Percentiles rank a stretch among this genome's conserved stretches.
Conservation (phyloP, 495 filamentous ascomycete genomes). For the Aspergillus saccharolyticus region DNA sequence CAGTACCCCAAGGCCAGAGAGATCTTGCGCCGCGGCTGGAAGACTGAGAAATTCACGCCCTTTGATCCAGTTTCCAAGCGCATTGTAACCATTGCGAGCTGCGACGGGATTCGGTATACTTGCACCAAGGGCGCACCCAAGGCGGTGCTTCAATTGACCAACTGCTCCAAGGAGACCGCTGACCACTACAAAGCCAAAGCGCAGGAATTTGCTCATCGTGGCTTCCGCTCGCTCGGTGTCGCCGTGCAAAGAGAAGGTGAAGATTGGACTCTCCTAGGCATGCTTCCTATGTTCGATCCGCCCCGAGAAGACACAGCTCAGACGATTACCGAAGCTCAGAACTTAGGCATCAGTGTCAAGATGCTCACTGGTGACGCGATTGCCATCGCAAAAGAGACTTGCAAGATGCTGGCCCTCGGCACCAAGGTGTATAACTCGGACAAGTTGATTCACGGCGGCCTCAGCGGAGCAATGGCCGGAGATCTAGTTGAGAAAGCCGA, state of each 20-base stretch:
- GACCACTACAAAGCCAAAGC: conserved; percentile 60
- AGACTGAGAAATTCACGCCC: conserved; percentile 63
- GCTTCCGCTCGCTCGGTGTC: conserved; percentile 71
- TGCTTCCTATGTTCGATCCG: conserved; percentile 73
- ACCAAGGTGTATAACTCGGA: conserved; percentile 73
- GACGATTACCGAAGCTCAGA: conserved; percentile 67
- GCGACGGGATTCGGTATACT: conserved; percentile 58
- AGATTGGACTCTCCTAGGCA: conserved; percentile 61
- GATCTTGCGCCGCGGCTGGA: conserved; percentile 61
- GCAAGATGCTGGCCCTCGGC: conserved; percentile 70
- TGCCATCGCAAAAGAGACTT: conserved; percentile 72
- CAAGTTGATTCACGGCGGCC: conserved; percentile 63
- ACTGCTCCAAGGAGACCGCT: conserved; percentile 55
- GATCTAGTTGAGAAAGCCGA: conserved; percentile 70
- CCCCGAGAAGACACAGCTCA: conserved; percentile 72
- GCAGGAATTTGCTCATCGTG: conserved; percentile 67
- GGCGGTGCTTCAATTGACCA: conserved; percentile 59
- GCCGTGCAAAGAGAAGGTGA: conserved; percentile 59
- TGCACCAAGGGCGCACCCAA: conserved; percentile 72
- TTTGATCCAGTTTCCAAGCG: conserved; percentile 75
- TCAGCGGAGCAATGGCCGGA: conserved; percentile 63
- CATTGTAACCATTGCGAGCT: conserved; percentile 58
- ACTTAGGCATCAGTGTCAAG: conserved; percentile 67
- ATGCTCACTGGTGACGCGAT: conserved; percentile 74
- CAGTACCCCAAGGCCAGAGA: conserved; percentile 63